Evolutionary conservation across 768 basidiomycete species (phyloP).

Genomic region (Suillus luteus): DNA sequence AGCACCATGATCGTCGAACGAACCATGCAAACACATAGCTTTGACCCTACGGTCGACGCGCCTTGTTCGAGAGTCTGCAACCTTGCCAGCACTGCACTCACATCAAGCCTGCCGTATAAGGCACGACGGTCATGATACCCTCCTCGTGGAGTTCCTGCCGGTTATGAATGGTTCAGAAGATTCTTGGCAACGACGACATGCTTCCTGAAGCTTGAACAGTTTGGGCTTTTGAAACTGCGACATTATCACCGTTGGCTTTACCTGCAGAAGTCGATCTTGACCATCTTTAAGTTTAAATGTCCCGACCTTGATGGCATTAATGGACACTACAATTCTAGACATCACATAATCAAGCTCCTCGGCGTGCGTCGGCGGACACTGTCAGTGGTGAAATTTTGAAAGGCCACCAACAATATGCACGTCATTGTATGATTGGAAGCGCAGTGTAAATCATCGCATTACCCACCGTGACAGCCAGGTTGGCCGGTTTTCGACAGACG

Average conservation of each 20-base stretch:
- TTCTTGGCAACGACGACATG: background rate
- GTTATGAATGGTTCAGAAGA: slow-evolving; percentile 30
- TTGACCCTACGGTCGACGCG: slow-evolving; percentile 35
- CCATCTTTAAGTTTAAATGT: background rate
- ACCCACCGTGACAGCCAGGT: slow-evolving; percentile 27
- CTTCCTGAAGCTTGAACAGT: background rate
- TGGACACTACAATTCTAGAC: slow-evolving; percentile 34
- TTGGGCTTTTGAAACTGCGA: background rate
- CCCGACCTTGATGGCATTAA: background rate
- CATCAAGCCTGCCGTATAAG: slow-evolving; percentile 36
- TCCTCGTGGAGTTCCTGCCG: slow-evolving; percentile 42
- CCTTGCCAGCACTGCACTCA: slow-evolving; percentile 39
- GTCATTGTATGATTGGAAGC: background rate
- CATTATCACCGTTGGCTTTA: slow-evolving; percentile 36
- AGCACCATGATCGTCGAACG: background rate
- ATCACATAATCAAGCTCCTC: slow-evolving; percentile 36
- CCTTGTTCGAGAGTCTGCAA: slow-evolving; percentile 39
- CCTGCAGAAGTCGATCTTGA: slow-evolving; percentile 27
- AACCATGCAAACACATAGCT: background rate
- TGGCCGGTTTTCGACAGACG: slow-evolving; percentile 36
- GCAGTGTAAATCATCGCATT: slow-evolving; percentile 46
- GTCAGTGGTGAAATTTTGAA: background rate
- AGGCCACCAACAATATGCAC: background rate
- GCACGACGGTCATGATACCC: slow-evolving; percentile 43
- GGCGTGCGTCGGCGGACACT: background rate